Percentiles rank a stretch among this genome's conserved stretches.
Conservation (phyloP, 2,329 filamentous ascomycete species). For the Talaromyces sp. region DNA sequence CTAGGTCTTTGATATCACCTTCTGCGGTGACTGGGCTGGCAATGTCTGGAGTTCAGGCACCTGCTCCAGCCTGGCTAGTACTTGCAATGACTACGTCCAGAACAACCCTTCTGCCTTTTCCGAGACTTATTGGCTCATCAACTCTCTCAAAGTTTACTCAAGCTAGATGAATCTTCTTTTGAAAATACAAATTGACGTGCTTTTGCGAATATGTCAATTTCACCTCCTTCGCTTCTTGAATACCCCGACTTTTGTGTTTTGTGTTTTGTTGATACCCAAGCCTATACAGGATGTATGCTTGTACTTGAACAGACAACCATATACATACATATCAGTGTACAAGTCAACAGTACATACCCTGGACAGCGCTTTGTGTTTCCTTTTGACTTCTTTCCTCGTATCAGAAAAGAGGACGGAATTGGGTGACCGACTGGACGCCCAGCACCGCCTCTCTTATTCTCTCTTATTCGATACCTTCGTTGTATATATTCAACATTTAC, state of each 20-base stretch:
- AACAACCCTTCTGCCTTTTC: slow-evolving; percentile 68
- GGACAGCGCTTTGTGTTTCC: neutral
- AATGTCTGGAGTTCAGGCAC: slow-evolving; percentile 61
- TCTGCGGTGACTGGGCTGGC: slow-evolving; percentile 88
- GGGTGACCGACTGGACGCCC: neutral
- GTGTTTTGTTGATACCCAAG: slow-evolving; percentile 6
- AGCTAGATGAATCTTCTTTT: neutral
- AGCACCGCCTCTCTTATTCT: neutral
- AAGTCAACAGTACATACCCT: neutral
- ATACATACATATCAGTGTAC: neutral
- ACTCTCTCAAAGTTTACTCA: slow-evolving; percentile 66
- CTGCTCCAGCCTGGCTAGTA: slow-evolving; percentile 60
- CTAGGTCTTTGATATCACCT: slow-evolving; percentile 67
- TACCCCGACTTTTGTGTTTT: neutral
- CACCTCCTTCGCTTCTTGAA: neutral
- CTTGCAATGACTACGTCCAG: slow-evolving; percentile 71
- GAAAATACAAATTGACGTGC: neutral
- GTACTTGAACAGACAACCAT: neutral
- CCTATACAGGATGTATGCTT: neutral
- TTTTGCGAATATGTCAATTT: neutral
- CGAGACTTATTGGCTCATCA: slow-evolving; percentile 76
- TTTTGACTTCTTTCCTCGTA: neutral
- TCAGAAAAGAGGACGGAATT: neutral
- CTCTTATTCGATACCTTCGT: slow-evolving; percentile 4
- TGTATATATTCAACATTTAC: slow-evolving; percentile 2